These are phyloP conservation scores for Schwanniomyces vanrijiae DNA, from an alignment of 805 yeast genomes.

Conservation along the genomic window DNA sequence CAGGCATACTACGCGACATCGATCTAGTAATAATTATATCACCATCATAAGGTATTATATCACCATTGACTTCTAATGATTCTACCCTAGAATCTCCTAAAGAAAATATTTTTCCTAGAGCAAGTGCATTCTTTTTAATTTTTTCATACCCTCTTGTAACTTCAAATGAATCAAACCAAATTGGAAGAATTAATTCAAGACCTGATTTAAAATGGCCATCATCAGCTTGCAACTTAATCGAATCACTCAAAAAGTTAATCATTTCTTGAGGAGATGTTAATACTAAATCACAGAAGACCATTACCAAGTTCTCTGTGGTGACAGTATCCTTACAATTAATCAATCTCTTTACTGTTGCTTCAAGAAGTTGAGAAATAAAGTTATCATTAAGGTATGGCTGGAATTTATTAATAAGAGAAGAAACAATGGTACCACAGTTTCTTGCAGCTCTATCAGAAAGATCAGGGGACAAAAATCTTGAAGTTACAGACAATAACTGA, in stretches of 20 bases:
- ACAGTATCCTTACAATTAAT: slow-evolving; percentile 64
- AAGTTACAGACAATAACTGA: slow-evolving; percentile 60
- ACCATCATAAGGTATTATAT: slow-evolving; percentile 58
- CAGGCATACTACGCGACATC: slow-evolving; percentile 67
- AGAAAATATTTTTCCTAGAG: slow-evolving; percentile 65
- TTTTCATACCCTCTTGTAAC: slow-evolving; percentile 75
- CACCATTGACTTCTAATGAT: slow-evolving; percentile 69
- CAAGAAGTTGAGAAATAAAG: slow-evolving; percentile 57
- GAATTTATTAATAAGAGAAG: slow-evolving; percentile 56
- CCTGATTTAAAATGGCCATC: slow-evolving; percentile 33
- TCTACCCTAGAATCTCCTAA: slow-evolving; percentile 56
- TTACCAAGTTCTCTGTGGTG: slow-evolving; percentile 73
- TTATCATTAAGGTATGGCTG: slow-evolving; percentile 35
- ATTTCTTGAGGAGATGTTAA: slow-evolving; percentile 61
- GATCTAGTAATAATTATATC: slow-evolving; percentile 83
- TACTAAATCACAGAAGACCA: slow-evolving; percentile 74
- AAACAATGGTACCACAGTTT: slow-evolving; percentile 69
- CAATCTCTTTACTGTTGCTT: slow-evolving; percentile 71
- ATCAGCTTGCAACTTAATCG: slow-evolving; percentile 30
- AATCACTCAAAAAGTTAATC: slow-evolving; percentile 54
- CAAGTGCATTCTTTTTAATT: slow-evolving; percentile 66
- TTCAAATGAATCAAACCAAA: slow-evolving; percentile 85
- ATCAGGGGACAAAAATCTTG: slow-evolving; percentile 68
- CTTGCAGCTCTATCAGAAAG: slow-evolving; percentile 80
- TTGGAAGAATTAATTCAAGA: slow-evolving; percentile 58